Conservation (phyloP, 257 asterid genomes). For the Craterostigma plantagineum region DNA sequence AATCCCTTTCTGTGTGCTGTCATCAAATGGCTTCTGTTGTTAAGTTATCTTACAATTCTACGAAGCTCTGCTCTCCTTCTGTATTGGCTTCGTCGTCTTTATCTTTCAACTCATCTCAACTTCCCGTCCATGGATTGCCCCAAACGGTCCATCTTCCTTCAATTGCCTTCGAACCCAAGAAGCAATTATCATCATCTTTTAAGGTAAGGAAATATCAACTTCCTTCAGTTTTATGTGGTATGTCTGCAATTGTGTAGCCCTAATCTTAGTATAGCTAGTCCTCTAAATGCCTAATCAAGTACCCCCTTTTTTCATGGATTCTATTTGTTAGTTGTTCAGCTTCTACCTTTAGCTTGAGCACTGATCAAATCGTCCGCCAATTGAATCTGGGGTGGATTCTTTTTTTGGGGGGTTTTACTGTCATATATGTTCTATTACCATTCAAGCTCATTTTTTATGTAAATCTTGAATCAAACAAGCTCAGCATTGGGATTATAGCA, state of each 20-base stretch:
- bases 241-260: background rate
- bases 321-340: too few relatives aligned
- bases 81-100: conserved; percentile 20
- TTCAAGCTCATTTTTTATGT: too few relatives aligned
- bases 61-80: conserved; percentile 23
- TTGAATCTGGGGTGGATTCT: too few relatives aligned
- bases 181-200: conserved; percentile 21
- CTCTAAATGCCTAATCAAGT: background rate
- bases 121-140: conserved; percentile 14
- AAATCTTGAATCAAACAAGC: too few relatives aligned
- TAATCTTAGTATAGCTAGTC: background rate
- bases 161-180: conserved; percentile 16
- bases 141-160: conserved; percentile 16
- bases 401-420: too few relatives aligned
- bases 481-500: too few relatives aligned
- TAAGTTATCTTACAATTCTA: conserved; percentile 20
- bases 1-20: too few relatives aligned
- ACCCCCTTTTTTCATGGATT: background rate
- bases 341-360: too few relatives aligned
- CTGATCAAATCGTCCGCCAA: too few relatives aligned
- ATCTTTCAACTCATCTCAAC: conserved; percentile 18
- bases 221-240: background rate
- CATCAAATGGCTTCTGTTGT: conserved; percentile 50
- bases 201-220: conserved; percentile 25
- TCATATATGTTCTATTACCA: too few relatives aligned